Evolutionary conservation across 495 filamentous ascomycete species (phyloP).

Genomic region (Lentithecium fluviatile): DNA sequence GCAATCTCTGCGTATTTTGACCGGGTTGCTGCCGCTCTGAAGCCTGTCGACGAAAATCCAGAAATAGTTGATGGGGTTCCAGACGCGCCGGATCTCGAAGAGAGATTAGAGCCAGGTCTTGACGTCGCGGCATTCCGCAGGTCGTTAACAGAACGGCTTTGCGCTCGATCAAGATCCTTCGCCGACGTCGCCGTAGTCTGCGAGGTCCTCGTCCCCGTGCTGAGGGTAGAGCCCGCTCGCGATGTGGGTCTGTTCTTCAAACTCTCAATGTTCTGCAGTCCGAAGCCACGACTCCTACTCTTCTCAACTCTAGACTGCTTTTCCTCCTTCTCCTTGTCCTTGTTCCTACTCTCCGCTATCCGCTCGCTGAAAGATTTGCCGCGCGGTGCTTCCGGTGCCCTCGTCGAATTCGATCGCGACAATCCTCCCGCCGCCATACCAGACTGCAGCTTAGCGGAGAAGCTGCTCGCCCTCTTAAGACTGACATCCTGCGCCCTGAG

Average conservation of each 20-base stretch:
- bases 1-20: slow-evolving; percentile 15
- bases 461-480: slow-evolving; percentile 67
- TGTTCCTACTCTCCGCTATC: slow-evolving; percentile 63
- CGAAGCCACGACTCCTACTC: slow-evolving; percentile 69
- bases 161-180: slow-evolving; percentile 1
- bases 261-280: slow-evolving; percentile 59
- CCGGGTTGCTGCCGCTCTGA: background rate
- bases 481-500: slow-evolving; percentile 80
- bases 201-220: slow-evolving; percentile 11
- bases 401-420: slow-evolving; percentile 17
- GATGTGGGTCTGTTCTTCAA: slow-evolving; percentile 14
- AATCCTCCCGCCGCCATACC: slow-evolving; percentile 1
- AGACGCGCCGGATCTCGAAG: slow-evolving; percentile 22
- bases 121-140: slow-evolving; percentile 3
- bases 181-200: background rate
- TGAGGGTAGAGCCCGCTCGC: slow-evolving; percentile 15
- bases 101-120: slow-evolving; percentile 18
- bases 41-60: slow-evolving; percentile 1
- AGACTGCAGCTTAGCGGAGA: slow-evolving; percentile 13
- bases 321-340: slow-evolving; percentile 58
- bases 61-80: slow-evolving; percentile 17
- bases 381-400: slow-evolving; percentile 36
- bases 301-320: slow-evolving; percentile 54
- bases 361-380: slow-evolving; percentile 83
- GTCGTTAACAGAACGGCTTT: slow-evolving; percentile 25